phyloP scores from a whole-genome alignment of 2,329 filamentous ascomycete genomes.

The Trichoderma lentiforme region DNA sequence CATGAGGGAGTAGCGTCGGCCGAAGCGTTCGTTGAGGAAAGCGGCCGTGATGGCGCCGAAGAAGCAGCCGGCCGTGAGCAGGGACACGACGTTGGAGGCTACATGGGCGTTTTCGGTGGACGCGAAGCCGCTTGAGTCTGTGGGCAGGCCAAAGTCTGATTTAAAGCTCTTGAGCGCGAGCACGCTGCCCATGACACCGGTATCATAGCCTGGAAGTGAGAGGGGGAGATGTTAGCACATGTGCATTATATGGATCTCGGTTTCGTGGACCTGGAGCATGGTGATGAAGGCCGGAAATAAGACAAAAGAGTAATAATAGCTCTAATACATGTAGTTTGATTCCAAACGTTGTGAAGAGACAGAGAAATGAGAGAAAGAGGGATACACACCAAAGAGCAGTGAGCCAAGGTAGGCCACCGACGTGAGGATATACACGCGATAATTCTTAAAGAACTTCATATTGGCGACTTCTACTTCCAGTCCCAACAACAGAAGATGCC shows the following conservation, averaged over 20 bases:
- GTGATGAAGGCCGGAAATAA: not conserved
- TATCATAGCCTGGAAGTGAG: conserved; percentile 10
- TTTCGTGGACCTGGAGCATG: not conserved
- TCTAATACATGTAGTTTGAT: not conserved
- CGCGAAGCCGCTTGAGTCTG: conserved; percentile 19
- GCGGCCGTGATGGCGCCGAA: conserved; percentile 24
- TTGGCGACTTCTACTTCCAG: not conserved
- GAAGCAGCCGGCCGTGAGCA: conserved; percentile 24
- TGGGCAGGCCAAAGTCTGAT: conserved; percentile 21
- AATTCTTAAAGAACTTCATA: conserved; percentile 17
- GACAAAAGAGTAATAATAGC: not conserved
- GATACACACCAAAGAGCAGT: conserved; percentile 15
- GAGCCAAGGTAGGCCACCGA: conserved; percentile 18
- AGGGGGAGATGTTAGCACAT: not conserved
- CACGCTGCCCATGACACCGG: conserved; percentile 20
- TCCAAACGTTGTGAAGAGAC: not conserved
- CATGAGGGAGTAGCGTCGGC: conserved; percentile 23
- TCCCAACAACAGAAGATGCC: not conserved
- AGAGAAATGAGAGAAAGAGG: not conserved
- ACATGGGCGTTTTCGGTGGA: conserved; percentile 19
- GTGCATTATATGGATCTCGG: not conserved
- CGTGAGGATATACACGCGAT: conserved; percentile 18
- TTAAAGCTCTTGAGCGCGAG: conserved; percentile 22
- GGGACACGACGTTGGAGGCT: conserved; percentile 22
- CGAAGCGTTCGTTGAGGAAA: conserved; percentile 22